phyloP scores from a whole-genome alignment of 139 green algal genomes.

The Auxenochlorella pyrenoidosa region DNA sequence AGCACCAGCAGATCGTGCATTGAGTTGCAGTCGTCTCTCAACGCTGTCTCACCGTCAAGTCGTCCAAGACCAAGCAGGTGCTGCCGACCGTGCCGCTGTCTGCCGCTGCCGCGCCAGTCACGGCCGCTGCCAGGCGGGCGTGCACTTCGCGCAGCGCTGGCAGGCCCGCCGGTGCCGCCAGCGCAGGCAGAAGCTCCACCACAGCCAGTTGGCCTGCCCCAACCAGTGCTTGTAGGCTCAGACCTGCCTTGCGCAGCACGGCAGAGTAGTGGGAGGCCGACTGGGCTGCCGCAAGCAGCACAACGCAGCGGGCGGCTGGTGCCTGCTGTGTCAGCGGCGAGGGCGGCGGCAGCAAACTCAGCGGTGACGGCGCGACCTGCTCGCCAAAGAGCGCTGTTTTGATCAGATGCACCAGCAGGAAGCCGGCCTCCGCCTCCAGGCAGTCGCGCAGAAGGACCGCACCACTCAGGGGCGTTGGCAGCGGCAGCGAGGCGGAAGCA shows the following conservation, averaged over 20 bases:
- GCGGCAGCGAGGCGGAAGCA: not conserved
- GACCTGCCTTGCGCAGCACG: conserved; percentile 24
- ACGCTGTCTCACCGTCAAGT: conserved; percentile 30
- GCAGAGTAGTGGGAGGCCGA: conserved; percentile 11
- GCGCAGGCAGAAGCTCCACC: conserved; percentile 1
- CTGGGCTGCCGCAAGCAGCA: conserved; percentile 9
- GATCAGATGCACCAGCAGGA: conserved; percentile 10
- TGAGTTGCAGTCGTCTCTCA: too few species aligned
- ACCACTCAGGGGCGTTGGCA: not conserved
- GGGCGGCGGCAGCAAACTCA: too few species aligned
- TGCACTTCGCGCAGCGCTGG: not conserved
- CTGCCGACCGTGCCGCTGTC: not conserved
- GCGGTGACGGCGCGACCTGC: too few species aligned
- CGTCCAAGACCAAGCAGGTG: conserved; percentile 5
- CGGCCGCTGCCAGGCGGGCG: not conserved
- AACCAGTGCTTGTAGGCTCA: not conserved
- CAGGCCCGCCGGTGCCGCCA: not conserved
- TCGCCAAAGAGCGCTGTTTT: not conserved
- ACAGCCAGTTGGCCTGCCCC: not conserved
- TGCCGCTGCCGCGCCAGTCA: not conserved
- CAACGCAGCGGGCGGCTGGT: not conserved
- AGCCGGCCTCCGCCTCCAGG: conserved; percentile 15
- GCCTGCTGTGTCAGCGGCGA: not conserved
- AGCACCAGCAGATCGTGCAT: too few species aligned
- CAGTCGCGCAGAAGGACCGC: conserved; percentile 12